Conservation (phyloP, 2,329 filamentous ascomycete genomes). For the Triangularia verruculosa region DNA sequence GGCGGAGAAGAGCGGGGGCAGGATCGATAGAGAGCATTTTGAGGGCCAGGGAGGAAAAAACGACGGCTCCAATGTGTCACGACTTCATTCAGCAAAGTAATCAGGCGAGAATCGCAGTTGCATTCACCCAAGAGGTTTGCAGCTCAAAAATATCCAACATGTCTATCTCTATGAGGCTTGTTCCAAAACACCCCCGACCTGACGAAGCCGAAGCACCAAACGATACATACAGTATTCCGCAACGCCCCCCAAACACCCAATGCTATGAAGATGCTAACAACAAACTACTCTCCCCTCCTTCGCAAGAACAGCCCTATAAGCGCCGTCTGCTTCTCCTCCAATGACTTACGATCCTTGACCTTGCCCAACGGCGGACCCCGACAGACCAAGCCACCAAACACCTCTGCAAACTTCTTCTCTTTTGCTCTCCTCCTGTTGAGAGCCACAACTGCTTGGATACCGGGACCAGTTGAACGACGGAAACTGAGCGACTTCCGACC, state of each 20-base stretch:
- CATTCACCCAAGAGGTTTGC: not conserved
- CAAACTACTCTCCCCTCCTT: slow-evolving; percentile 9
- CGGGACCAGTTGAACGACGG: slow-evolving; percentile 32
- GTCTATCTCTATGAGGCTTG: not conserved
- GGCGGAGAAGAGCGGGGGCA: not conserved
- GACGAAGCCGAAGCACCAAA: not conserved
- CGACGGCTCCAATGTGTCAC: not conserved
- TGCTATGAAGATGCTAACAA: not conserved
- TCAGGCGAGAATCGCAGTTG: not conserved
- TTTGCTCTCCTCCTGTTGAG: slow-evolving; percentile 56
- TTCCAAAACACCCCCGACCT: not conserved
- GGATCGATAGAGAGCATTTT: too few relatives aligned
- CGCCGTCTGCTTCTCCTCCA: slow-evolving; percentile 62
- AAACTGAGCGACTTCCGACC: slow-evolving; percentile 48
- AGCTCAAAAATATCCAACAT: not conserved
- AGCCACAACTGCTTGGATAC: slow-evolving; percentile 38
- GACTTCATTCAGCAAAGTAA: not conserved
- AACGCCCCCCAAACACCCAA: not conserved
- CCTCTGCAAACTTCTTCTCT: slow-evolving; percentile 59
- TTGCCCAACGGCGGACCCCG: slow-evolving; percentile 40
- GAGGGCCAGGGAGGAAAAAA: too few relatives aligned
- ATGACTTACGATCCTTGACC: slow-evolving; percentile 54
- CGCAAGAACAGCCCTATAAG: slow-evolving; percentile 69
- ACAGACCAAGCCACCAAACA: slow-evolving; percentile 65
- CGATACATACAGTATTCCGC: not conserved